phyloP scores from a whole-genome alignment of 805 yeast genomes.

The Priceomyces melissophilus region DNA sequence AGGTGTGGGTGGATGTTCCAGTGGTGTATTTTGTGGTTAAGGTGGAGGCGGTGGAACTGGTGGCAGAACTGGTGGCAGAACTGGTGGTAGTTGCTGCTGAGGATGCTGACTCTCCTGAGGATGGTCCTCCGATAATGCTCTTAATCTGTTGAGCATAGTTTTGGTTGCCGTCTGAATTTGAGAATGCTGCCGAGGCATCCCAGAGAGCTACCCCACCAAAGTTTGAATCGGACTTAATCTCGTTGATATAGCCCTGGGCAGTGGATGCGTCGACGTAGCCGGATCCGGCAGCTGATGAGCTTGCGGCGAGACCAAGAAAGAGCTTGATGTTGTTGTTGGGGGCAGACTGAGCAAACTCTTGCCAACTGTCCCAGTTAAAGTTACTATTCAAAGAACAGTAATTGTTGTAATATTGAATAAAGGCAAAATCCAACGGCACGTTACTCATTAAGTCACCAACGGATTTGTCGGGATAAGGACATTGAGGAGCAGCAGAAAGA shows the following conservation, averaged over 20 bases:
- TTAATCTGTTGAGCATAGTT: conserved; percentile 38
- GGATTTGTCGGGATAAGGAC: conserved; percentile 73
- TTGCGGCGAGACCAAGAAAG: conserved; percentile 68
- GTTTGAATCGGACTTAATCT: conserved; percentile 15
- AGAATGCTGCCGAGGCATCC: conserved; percentile 32
- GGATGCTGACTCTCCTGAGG: neutral
- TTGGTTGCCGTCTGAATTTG: conserved; percentile 15
- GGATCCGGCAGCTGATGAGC: conserved; percentile 42
- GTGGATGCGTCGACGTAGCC: conserved; percentile 25
- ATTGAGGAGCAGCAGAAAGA: conserved; percentile 89
- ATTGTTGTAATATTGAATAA: conserved; percentile 88
- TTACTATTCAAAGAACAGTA: conserved; percentile 52
- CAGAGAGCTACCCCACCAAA: conserved; percentile 39
- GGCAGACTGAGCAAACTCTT: conserved; percentile 49
- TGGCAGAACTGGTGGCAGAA: neutral
- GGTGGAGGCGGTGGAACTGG: neutral
- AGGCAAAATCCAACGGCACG: conserved; percentile 73
- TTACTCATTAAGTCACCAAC: conserved; percentile 30
- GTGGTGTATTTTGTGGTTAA: neutral
- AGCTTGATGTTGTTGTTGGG: conserved; percentile 69
- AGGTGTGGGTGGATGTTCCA: neutral
- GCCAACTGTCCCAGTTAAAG: conserved; percentile 75
- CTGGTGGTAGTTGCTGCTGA: neutral
- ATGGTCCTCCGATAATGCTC: conserved; percentile 8
- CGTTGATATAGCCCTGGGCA: conserved; percentile 14